phyloP scores from a whole-genome alignment of 176 grass and related monocot genomes.

The Neostapfia colusana region DNA sequence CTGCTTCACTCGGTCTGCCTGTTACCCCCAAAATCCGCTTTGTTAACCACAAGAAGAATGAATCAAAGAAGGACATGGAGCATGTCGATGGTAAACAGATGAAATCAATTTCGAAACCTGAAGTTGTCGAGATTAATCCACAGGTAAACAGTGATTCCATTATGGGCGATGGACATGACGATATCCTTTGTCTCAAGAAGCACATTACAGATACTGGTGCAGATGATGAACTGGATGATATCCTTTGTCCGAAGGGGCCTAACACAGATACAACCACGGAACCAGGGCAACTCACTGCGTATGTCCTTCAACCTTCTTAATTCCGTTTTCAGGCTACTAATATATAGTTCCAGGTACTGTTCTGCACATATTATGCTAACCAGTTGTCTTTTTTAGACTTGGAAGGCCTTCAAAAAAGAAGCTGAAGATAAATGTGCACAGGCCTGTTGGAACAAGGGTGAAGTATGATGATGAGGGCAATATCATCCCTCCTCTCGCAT shows the following conservation, averaged over 20 bases:
- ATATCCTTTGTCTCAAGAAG: slow-evolving; percentile 71
- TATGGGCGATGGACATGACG: slow-evolving; percentile 48
- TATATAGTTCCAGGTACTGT: not conserved
- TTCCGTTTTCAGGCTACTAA: slow-evolving; percentile 2
- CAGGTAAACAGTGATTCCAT: slow-evolving; percentile 18
- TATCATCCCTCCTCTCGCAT: slow-evolving; percentile 67
- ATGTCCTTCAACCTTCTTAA: slow-evolving; percentile 32
- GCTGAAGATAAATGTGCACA: slow-evolving; percentile 86
- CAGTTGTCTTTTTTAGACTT: slow-evolving; percentile 41
- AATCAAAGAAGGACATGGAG: slow-evolving; percentile 21
- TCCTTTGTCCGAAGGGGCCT: slow-evolving; percentile 58
- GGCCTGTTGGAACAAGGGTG: slow-evolving; percentile 76
- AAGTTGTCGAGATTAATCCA: slow-evolving; percentile 37
- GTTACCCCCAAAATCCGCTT: slow-evolving; percentile 72
- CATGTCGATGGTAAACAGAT: slow-evolving; percentile 20
- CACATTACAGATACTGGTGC: slow-evolving; percentile 23
- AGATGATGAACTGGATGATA: slow-evolving; percentile 39
- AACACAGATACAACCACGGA: slow-evolving; percentile 28
- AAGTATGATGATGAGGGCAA: slow-evolving; percentile 88
- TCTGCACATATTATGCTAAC: slow-evolving; percentile 15
- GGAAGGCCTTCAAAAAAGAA: slow-evolving; percentile 67
- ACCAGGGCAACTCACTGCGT: slow-evolving; percentile 48
- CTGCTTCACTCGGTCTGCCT: slow-evolving; percentile 73
- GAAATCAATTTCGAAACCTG: slow-evolving; percentile 20
- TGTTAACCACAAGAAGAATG: slow-evolving; percentile 56